Conservation (phyloP, 306 rosid genomes). For the Glycyrrhiza uralensis region DNA sequence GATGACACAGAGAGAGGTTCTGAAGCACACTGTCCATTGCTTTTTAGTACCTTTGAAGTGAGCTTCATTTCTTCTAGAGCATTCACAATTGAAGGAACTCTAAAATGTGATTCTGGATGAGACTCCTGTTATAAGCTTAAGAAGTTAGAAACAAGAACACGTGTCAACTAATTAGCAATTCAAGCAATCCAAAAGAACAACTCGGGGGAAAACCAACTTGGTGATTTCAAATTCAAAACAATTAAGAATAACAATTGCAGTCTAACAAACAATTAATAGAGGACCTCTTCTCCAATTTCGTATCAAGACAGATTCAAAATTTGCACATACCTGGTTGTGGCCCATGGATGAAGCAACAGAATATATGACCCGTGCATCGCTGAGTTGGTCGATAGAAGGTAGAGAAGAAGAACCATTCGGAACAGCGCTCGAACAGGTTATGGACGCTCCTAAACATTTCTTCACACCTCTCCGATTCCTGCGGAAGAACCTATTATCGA, state of each 20-base stretch:
- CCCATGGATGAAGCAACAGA: slow-evolving; percentile 95
- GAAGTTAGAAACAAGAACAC: neutral
- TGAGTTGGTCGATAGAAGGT: slow-evolving; percentile 34
- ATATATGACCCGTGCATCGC: slow-evolving; percentile 58
- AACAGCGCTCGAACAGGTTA: slow-evolving; percentile 33
- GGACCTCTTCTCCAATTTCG: neutral
- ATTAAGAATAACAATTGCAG: neutral
- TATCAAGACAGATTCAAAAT: neutral
- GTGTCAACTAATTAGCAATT: neutral
- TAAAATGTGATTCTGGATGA: slow-evolving; percentile 92
- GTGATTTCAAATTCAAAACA: neutral
- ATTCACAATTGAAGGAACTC: slow-evolving; percentile 79
- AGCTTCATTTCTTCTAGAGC: slow-evolving; percentile 69
- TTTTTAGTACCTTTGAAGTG: slow-evolving; percentile 63
- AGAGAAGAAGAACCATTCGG: slow-evolving; percentile 21
- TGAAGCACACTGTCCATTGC: neutral
- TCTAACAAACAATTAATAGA: neutral
- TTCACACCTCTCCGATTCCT: slow-evolving; percentile 26
- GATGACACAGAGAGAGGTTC: neutral
- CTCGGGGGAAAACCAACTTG: neutral
- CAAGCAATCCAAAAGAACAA: neutral
- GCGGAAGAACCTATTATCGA: slow-evolving; percentile 6
- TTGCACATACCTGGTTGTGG: slow-evolving; percentile 68
- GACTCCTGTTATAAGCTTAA: slow-evolving; percentile 59
- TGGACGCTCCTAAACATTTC: slow-evolving; percentile 23